Evolutionary conservation across 805 yeast species (phyloP).

Genomic region (Brettanomyces nanus): DNA sequence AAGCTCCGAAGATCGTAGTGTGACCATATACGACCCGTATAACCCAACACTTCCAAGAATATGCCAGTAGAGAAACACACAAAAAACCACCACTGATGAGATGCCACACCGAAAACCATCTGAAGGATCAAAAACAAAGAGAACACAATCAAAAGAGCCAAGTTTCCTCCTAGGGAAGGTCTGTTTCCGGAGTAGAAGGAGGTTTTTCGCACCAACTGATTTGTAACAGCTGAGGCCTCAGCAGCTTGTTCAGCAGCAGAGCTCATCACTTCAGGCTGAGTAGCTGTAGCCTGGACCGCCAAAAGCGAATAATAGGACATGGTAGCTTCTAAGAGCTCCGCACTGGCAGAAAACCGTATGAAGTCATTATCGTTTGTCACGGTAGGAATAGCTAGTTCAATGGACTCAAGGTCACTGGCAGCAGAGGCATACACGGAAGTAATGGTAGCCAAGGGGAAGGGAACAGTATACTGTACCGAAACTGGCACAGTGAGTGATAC

Average conservation of each 20-base stretch:
- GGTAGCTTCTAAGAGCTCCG: conserved; percentile 15
- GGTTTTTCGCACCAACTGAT: conserved; percentile 9
- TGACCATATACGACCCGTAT: conserved; percentile 48
- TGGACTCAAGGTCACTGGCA: conserved; percentile 1
- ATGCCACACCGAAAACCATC: conserved; percentile 32
- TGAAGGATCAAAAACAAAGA: conserved; percentile 38
- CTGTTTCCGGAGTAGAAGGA: conserved; percentile 30
- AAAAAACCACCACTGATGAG: conserved; percentile 60
- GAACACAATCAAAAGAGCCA: conserved; percentile 48
- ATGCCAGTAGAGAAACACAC: conserved; percentile 47
- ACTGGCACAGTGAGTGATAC: conserved; percentile 8
- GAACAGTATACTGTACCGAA: conserved; percentile 7
- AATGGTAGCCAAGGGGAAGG: conserved; percentile 9
- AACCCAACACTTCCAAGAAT: conserved; percentile 60
- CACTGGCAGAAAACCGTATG: conserved; percentile 6
- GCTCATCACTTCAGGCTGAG: conserved; percentile 9
- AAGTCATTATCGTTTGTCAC: conserved; percentile 5
- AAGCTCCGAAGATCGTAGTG: conserved; percentile 26
- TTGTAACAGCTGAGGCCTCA: conserved; percentile 15
- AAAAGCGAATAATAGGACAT: conserved; percentile 16
- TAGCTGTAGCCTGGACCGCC: conserved; percentile 19
- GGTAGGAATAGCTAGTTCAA: conserved; percentile 1
- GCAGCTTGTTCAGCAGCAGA: conserved; percentile 16
- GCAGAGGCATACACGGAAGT: conserved; percentile 9
- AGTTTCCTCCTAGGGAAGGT: conserved; percentile 53